Evolutionary conservation across 768 basidiomycete genomes (phyloP).

Genomic region (Tulasnella sp.): DNA sequence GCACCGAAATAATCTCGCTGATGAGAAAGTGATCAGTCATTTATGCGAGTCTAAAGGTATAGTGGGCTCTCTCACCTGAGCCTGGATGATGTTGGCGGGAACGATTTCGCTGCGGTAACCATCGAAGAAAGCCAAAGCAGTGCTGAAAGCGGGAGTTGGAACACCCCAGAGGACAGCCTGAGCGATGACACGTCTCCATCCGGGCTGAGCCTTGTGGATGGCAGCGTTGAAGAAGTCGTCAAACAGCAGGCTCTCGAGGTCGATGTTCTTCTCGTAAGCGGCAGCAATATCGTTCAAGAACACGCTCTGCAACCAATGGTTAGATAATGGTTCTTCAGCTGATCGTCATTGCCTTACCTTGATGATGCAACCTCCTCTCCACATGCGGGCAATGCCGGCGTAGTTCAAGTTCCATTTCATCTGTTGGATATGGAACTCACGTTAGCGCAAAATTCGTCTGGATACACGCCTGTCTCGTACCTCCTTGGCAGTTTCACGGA

Average conservation of each 20-base stretch:
- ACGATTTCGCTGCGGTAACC: conserved; percentile 94
- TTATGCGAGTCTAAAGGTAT: conserved; percentile 19
- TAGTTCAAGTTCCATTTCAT: conserved; percentile 89
- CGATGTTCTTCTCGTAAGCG: conserved; percentile 74
- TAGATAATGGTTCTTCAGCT: background rate
- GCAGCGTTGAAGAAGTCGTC: conserved; percentile 99
- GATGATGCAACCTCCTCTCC: conserved; percentile 99
- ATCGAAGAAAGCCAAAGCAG: conserved; percentile 96
- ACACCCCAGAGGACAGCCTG: conserved; percentile 97
- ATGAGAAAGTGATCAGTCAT: background rate
- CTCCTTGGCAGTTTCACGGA: conserved; percentile 96
- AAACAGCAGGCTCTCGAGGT: conserved; percentile 87
- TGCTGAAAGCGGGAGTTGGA: conserved; percentile 95
- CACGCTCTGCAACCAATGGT: conserved; percentile 44
- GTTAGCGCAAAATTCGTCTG: background rate
- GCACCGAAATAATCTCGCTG: conserved; percentile 97
- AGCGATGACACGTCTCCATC: conserved; percentile 95
- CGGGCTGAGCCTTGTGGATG: conserved; percentile 88
- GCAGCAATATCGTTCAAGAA: conserved; percentile 88
- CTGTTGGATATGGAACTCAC: conserved; percentile 25
- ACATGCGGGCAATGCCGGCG: conserved; percentile 96
- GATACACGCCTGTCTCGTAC: conserved; percentile 27
- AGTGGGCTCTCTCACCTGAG: conserved; percentile 43
- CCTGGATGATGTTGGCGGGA: conserved; percentile 91
- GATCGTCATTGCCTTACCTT: conserved; percentile 39